Evolutionary conservation across 495 filamentous ascomycete genomes (phyloP).

Genomic region (Choiromyces venosus): DNA sequence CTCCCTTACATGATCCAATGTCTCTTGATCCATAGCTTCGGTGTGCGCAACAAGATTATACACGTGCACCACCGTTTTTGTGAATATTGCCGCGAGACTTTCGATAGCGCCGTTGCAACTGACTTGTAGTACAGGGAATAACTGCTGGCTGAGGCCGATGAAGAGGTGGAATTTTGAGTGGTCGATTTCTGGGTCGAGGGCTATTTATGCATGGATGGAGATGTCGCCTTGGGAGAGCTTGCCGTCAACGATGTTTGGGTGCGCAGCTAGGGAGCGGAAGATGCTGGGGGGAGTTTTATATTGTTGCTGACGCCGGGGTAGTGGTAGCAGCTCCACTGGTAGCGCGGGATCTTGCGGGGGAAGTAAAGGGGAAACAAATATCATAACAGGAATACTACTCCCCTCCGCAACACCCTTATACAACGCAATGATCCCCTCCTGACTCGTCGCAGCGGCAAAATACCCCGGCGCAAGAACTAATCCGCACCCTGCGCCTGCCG

Average conservation of each 20-base stretch:
- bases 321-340: slow-evolving; percentile 51
- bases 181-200: slow-evolving; percentile 49
- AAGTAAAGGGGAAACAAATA: slow-evolving; percentile 43
- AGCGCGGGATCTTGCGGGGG: neutral
- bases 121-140: slow-evolving; percentile 55
- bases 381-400: slow-evolving; percentile 53
- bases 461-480: slow-evolving; percentile 56
- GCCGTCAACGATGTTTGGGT: slow-evolving; percentile 60
- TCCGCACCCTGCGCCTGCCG: slow-evolving; percentile 61
- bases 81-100: slow-evolving; percentile 58
- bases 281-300: slow-evolving; percentile 53
- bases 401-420: slow-evolving; percentile 51
- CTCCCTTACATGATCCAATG: slow-evolving; percentile 42
- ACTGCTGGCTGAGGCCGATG: slow-evolving; percentile 61
- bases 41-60: slow-evolving; percentile 48
- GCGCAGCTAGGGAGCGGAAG: slow-evolving; percentile 51
- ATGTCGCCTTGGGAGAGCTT: slow-evolving; percentile 65
- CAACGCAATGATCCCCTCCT: slow-evolving; percentile 53
- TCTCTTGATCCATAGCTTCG: slow-evolving; percentile 41
- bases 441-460: slow-evolving; percentile 50
- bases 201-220: slow-evolving; percentile 56
- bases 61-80: slow-evolving; percentile 54
- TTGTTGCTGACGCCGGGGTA: slow-evolving; percentile 64
- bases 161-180: slow-evolving; percentile 54
- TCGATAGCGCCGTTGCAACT: slow-evolving; percentile 61